Evolutionary conservation across 2,329 filamentous ascomycete species (phyloP), one percentile per base, ranked within the genome.

Genomic region (Talaromyces albobiverticillius): DNA sequence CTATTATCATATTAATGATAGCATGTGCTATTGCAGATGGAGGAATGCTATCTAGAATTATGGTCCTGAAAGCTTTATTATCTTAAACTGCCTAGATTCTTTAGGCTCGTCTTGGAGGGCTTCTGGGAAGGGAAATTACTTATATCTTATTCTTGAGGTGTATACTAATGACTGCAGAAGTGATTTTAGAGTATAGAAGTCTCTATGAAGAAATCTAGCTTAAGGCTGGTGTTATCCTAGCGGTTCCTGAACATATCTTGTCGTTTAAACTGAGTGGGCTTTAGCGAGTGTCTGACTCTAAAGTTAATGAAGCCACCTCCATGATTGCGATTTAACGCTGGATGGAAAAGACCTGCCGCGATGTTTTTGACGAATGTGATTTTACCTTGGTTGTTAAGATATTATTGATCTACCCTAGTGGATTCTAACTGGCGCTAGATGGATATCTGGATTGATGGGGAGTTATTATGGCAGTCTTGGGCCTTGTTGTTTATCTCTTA

Each of bases 1-100:
- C 85, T 0, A 82, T 88, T 1, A 89, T 91, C 46, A 78, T 87
- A 0, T 85, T 86, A 0, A 85, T 88, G 54, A 80, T 87, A 0
- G 81, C 82, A 0, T 70, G 79, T 0, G 67, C 73, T 0, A 64
- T 87, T 0, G 80, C 82, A 0, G 72, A 87, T 45, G 71, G 73
- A 0, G 62, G 67, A 0, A 73, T 66, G 3, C 68, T 88, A 0
- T 75, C 77, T 0, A 70, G 85, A 1, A 76, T 88, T 0, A 67
- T 89, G 1, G 82, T 87, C 0, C 77, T 79, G 0, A 87, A 85
- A 57, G 77, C 85, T 0, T 78, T 87, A 38, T 77, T 81, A 0
- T 76, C 75, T 11, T 84, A 89, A 58, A 87, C 86, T 75, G 69
- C 76, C 1, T 76, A 84, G 25, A 76, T 83, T 51, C 69, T 88